Evolutionary conservation across 1,284 basidiomycete species (phyloP).

Genomic region (Moniliella sp.): DNA sequence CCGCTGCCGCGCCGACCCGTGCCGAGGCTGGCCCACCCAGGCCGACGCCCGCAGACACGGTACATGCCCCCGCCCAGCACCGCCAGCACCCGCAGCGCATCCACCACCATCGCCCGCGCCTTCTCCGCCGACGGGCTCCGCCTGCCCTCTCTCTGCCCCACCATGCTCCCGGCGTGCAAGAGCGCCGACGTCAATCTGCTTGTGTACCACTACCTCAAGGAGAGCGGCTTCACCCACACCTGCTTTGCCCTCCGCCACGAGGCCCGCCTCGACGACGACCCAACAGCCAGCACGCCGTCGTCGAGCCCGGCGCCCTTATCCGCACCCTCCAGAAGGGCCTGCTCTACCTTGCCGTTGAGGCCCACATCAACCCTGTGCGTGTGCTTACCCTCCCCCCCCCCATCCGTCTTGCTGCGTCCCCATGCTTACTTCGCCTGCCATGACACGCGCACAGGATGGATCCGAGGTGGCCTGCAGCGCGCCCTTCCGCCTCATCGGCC

Average conservation of each 20-base stretch:
- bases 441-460: constrained; percentile 9
- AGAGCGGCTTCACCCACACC: constrained; percentile 25
- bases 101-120: no score
- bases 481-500: constrained; percentile 16
- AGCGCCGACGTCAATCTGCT: constrained; percentile 29
- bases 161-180: constrained; percentile 19
- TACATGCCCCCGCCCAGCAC: no score
- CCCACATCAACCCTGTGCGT: constrained; percentile 10
- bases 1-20: no score
- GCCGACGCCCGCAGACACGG: no score
- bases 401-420: no score
- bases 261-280: constrained; percentile 23
- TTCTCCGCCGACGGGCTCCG: no score
- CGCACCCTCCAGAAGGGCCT: constrained; percentile 25
- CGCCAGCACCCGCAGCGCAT: no score
- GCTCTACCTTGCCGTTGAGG: constrained; percentile 26
- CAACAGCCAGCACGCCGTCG: constrained; percentile 21
- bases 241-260: constrained; percentile 28
- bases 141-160: no score
- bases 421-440: no score
- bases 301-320: constrained; percentile 26
- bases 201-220: constrained; percentile 33
- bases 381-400: not conserved
- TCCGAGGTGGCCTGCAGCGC: constrained; percentile 22
- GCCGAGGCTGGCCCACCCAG: no score